A percentile compares a stretch with the other conserved stretches of the same genome.
Evolutionary conservation across 2,329 filamentous ascomycete genomes (phyloP).

Genomic region (Beauveria brongniartii): DNA sequence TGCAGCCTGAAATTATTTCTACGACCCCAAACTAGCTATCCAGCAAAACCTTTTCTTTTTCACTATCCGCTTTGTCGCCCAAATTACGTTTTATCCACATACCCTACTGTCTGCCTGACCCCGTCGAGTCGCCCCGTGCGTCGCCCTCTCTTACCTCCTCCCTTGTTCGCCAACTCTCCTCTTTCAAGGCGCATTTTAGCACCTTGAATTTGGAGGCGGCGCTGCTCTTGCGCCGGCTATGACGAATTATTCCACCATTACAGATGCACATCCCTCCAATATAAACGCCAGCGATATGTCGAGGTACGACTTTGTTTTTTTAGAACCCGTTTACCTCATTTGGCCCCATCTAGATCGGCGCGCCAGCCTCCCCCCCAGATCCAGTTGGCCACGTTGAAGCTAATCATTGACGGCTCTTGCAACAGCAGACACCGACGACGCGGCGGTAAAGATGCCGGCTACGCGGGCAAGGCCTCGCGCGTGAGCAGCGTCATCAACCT

Average conservation of each 20-base stretch:
- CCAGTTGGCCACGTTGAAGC: constrained; percentile 4
- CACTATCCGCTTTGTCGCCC: too few relatives aligned
- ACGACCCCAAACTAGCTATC: too few relatives aligned
- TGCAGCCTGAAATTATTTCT: too few relatives aligned
- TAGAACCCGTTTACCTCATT: neutral
- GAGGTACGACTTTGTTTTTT: constrained; percentile 27
- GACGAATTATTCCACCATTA: constrained; percentile 47
- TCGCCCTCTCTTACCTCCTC: neutral
- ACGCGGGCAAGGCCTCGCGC: constrained; percentile 71
- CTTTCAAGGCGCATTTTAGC: constrained; percentile 10
- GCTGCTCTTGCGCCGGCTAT: constrained; percentile 29
- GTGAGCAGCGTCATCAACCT: constrained; percentile 89
- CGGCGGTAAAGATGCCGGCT: constrained; percentile 62
- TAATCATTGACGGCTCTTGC: constrained; percentile 9
- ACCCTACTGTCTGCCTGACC: neutral
- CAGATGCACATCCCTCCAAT: constrained; percentile 37
- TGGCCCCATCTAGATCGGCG: neutral
- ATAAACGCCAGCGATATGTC: constrained; percentile 39
- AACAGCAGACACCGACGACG: constrained; percentile 45
- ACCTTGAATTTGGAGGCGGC: constrained; percentile 12
- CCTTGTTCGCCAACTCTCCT: neutral
- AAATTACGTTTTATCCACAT: neutral
- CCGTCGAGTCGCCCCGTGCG: constrained; percentile 7
- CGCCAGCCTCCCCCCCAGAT: neutral
- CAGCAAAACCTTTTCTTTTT: too few relatives aligned